Conservation (phyloP, 148 eudicot genomes). For the Cornus suecica region DNA sequence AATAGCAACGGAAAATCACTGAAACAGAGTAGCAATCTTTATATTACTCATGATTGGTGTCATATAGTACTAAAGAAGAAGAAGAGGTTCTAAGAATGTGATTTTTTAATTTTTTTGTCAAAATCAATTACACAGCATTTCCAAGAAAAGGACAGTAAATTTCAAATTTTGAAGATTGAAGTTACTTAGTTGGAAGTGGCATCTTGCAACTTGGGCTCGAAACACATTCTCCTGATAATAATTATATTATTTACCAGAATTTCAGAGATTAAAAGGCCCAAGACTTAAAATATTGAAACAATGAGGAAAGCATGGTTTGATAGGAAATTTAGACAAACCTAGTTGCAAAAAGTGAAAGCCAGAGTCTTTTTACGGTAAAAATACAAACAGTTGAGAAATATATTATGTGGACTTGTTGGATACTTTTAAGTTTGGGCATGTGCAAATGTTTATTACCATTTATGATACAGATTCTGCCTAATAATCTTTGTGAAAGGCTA, state of each 20-base stretch:
- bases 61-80: not conserved
- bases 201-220: conserved; percentile 7
- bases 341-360: not conserved
- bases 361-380: not conserved
- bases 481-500: no score
- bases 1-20: not conserved
- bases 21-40: not conserved
- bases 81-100: not conserved
- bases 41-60: not conserved
- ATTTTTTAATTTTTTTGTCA: not conserved
- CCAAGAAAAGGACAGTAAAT: not conserved
- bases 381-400: not conserved
- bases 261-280: not conserved
- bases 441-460: not conserved
- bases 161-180: not conserved
- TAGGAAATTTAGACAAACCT: not conserved
- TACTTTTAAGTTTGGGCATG: no score
- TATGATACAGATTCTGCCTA: conserved; percentile 1
- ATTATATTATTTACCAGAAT: not conserved
- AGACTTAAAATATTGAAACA: not conserved
- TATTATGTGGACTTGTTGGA: not conserved
- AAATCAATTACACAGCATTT: not conserved
- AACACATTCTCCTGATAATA: not conserved
- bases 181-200: not conserved
- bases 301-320: not conserved